Conservation (phyloP, 1,139 yeast genomes). For the Zygosaccharomyces pseudobailii region DNA sequence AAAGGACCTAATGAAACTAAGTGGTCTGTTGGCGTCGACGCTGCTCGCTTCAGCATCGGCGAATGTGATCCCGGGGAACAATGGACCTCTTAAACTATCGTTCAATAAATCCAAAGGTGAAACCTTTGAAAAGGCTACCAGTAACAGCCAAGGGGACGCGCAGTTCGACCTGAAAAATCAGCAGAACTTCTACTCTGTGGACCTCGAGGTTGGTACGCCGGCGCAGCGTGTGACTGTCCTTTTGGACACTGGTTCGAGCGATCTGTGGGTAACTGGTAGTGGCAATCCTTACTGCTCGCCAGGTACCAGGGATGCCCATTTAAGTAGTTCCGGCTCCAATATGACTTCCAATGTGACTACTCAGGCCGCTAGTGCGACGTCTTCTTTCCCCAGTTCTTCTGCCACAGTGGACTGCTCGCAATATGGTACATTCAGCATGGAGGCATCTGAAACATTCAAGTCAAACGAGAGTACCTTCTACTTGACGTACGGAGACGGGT, state of each 20-base stretch:
- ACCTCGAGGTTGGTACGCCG: conserved; percentile 48
- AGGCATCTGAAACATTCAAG: conserved; percentile 40
- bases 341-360: not conserved
- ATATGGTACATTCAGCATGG: conserved; percentile 14
- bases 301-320: not conserved
- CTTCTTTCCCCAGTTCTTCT: not conserved
- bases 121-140: conserved; percentile 8
- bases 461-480: conserved; percentile 43
- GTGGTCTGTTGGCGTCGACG: not conserved
- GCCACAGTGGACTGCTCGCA: conserved; percentile 9
- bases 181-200: conserved; percentile 28
- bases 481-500: conserved; percentile 60
- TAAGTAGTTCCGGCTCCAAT: not conserved
- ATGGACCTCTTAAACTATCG: conserved; percentile 3
- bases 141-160: conserved; percentile 12
- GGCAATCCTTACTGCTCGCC: conserved; percentile 15
- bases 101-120: conserved; percentile 11
- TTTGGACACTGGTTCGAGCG: conserved; percentile 71
- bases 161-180: conserved; percentile 23
- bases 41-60: not conserved
- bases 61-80: not conserved
- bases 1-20: not conserved
- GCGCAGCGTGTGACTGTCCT: conserved; percentile 48
- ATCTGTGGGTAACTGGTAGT: conserved; percentile 53
- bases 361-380: not conserved